Conservation (phyloP, 352 stramenopile genomes). For the Globisporangium alternatum region DNA sequence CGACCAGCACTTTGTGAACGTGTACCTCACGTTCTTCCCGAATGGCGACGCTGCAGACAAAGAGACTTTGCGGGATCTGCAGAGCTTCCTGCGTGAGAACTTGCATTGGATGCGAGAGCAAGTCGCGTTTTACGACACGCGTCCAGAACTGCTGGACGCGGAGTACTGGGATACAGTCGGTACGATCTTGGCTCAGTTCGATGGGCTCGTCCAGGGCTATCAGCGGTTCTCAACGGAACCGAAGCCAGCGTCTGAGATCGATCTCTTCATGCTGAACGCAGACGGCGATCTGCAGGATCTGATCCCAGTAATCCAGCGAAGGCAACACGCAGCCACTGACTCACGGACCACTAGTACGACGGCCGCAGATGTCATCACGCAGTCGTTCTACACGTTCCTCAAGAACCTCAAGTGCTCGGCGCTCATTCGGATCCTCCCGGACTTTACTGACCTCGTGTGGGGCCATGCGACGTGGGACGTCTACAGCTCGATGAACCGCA, state of each 20-base stretch:
- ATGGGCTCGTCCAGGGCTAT: conserved; percentile 50
- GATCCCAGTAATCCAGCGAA: conserved; percentile 32
- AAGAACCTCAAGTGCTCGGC: conserved; percentile 73
- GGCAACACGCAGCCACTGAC: neutral
- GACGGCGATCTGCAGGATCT: conserved; percentile 57
- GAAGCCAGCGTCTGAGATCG: conserved; percentile 25
- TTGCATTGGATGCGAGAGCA: conserved; percentile 45
- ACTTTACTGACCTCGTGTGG: conserved; percentile 61
- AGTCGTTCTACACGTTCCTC: conserved; percentile 40
- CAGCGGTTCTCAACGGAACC: conserved; percentile 20
- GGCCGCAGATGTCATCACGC: conserved; percentile 14
- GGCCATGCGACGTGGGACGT: conserved; percentile 72
- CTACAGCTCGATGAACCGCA: conserved; percentile 70
- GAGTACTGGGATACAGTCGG: conserved; percentile 38
- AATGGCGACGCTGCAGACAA: conserved; percentile 29
- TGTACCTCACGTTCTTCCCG: conserved; percentile 47
- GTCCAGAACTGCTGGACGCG: conserved; percentile 18
- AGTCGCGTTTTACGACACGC: conserved; percentile 21
- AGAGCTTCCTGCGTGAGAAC: conserved; percentile 41
- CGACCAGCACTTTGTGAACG: conserved; percentile 58
- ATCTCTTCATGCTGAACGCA: conserved; percentile 56
- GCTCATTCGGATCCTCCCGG: conserved; percentile 57
- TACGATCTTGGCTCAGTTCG: conserved; percentile 42
- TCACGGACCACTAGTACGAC: neutral
- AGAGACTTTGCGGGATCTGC: conserved; percentile 24